Evolutionary conservation across 768 basidiomycete genomes (phyloP).

Genomic region (Crassisporium funariophilum): DNA sequence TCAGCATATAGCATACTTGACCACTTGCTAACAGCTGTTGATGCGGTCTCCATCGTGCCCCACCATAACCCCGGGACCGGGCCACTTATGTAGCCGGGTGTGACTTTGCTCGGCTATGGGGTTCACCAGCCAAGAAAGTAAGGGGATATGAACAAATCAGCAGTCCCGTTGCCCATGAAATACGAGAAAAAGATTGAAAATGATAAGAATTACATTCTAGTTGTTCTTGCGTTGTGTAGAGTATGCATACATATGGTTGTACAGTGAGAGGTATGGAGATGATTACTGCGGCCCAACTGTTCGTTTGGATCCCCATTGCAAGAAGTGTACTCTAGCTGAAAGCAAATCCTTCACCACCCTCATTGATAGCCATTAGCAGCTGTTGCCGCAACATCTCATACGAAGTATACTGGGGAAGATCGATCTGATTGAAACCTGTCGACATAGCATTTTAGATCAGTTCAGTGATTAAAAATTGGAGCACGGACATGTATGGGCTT

Average conservation of each 20-base stretch:
- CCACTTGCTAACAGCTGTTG: no score
- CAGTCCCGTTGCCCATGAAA: no score
- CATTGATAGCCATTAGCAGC: conserved; percentile 88
- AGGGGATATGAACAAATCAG: no score
- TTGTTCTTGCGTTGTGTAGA: no score
- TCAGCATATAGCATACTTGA: no score
- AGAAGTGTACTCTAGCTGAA: conserved; percentile 56
- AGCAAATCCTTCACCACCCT: conserved; percentile 95
- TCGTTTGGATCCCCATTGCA: conserved; percentile 11
- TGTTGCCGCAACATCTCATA: conserved; percentile 96
- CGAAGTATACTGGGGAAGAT: conserved; percentile 91
- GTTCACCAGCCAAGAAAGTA: no score
- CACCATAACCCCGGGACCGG: no score
- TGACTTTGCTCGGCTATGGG: no score
- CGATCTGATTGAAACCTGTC: conserved; percentile 91
- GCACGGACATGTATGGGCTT: conserved; percentile 84
- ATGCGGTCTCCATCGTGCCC: no score
- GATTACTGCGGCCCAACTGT: conserved; percentile 7
- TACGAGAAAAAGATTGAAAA: no score
- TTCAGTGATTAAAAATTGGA: conserved; percentile 1
- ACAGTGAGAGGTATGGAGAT: conserved; percentile 19
- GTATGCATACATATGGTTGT: no score
- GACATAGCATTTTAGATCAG: conserved; percentile 14
- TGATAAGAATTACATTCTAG: no score
- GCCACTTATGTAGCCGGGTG: background rate